Conservation (phyloP, 768 basidiomycete species). For the Lactarius psammicola region DNA sequence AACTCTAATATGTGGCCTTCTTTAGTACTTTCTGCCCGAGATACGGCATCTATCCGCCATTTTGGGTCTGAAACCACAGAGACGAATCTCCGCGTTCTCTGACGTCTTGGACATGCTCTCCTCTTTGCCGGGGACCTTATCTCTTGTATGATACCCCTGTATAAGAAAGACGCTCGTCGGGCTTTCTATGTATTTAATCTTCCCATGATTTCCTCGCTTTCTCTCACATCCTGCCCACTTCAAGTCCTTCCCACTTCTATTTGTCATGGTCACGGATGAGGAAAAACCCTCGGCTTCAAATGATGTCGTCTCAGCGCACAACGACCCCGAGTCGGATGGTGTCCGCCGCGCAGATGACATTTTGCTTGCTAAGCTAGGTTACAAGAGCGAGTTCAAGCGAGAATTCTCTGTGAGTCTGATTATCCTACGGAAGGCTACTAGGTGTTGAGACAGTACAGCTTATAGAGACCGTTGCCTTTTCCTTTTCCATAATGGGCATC, state of each 20-base stretch:
- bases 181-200: conserved; percentile 6
- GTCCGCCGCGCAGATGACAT: conserved; percentile 46
- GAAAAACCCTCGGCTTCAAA: conserved; percentile 8
- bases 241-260: background rate
- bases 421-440: background rate
- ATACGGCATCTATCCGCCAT: background rate
- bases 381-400: conserved; percentile 69
- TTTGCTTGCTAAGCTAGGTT: conserved; percentile 63
- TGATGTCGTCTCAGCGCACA: conserved; percentile 2
- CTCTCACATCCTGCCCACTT: background rate
- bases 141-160: background rate
- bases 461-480: conserved; percentile 62
- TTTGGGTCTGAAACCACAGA: background rate
- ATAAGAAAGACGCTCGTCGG: conserved; percentile 4
- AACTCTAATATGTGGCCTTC: background rate
- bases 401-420: conserved; percentile 59
- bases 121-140: background rate
- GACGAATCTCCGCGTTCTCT: background rate
- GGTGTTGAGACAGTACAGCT: conserved; percentile 37
- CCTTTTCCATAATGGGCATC: conserved; percentile 72
- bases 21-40: background rate
- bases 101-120: background rate
- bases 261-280: conserved; percentile 15
- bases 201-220: background rate
- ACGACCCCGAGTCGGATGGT: background rate